A percentile compares a stretch with the other conserved stretches of the same genome.
These are phyloP conservation scores for Penicillium sp. DNA, from an alignment of 2,329 filamentous ascomycete genomes.

Conservation along the genomic window DNA sequence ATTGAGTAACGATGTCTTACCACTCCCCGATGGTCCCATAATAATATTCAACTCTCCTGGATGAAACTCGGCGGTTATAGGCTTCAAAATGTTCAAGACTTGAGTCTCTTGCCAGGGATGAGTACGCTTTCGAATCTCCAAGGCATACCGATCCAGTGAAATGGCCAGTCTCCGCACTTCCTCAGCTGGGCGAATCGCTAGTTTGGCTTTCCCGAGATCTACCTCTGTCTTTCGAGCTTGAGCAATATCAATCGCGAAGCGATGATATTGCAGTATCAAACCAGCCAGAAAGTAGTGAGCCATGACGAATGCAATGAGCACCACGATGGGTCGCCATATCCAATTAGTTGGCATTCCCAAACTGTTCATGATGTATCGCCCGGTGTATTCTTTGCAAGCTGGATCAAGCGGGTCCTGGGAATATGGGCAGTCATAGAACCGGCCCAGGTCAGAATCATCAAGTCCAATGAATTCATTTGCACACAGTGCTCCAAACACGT, in stretches of 20 bases:
- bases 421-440: constrained; percentile 71
- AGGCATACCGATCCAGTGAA: constrained; percentile 61
- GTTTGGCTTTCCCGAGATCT: constrained; percentile 70
- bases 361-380: constrained; percentile 66
- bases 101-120: constrained; percentile 47
- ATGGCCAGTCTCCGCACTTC: constrained; percentile 65
- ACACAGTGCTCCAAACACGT: constrained; percentile 68
- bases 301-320: constrained; percentile 61
- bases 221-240: constrained; percentile 59
- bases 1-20: constrained; percentile 74
- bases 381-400: constrained; percentile 67
- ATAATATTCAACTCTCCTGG: constrained; percentile 72
- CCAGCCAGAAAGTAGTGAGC: constrained; percentile 64
- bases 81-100: constrained; percentile 59
- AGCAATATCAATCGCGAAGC: constrained; percentile 69
- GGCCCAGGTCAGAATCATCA: constrained; percentile 46
- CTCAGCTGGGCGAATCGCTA: constrained; percentile 55
- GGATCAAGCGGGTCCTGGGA: constrained; percentile 63
- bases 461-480: constrained; percentile 66
- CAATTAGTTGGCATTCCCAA: constrained; percentile 68
- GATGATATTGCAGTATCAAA: constrained; percentile 63
- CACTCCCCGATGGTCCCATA: constrained; percentile 76
- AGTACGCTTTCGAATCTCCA: constrained; percentile 64
- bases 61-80: constrained; percentile 65
- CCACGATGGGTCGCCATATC: constrained; percentile 66